Base-by-base conservation (phyloP, 2,329 filamentous ascomycete genomes). In the Cytospora schulzeri region DNA sequence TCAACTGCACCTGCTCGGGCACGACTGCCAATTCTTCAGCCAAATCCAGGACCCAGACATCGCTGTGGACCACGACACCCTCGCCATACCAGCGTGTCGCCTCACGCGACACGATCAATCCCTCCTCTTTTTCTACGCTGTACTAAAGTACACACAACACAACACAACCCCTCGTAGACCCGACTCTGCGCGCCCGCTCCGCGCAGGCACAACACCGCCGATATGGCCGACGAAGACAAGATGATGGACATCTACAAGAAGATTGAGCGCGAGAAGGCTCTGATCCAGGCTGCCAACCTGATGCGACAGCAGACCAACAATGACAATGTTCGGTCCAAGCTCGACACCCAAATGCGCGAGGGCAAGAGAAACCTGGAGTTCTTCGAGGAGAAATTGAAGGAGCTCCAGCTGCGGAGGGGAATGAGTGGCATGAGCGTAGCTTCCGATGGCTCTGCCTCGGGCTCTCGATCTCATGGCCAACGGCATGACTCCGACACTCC, bases 281-380 rank as follows among this genome's bases (percentile, higher is more conserved):
- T 98, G 74, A 95, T 99, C 83, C 91, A 91, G 78, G 94, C 92
- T 73, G 94, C 94, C 71, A 95, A 92, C 79, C 88, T 91, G 72
- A 97, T 99, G 93, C 91, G 93, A 79, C 90, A 93, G 79, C 93
- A 95, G 77, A 97, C 94, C 71, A 92, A 92, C 81, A 99, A 99
- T 78, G 91, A 93, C 71, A 86, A 88, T 67, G 94, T 98, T 69
- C 90, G 93, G 74, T 93, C 93, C 72, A 88, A 92, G 74, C 88
- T 97, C 76, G 94, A 98, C 75, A 91, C 89, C 68, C 93, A 97
- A 79, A 96, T 99, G 79, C 91, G 93, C 75, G 94, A 98, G 79
- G 92, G 92, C 70, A 88, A 91, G 70, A 87, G 93, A 72, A 98
- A 98, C 77, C 91, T 99, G 73, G 88, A 93, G 76, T 99, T 98